Evolutionary conservation across 805 yeast species (phyloP).

Genomic region (Saccharomycopsis fodiens): DNA sequence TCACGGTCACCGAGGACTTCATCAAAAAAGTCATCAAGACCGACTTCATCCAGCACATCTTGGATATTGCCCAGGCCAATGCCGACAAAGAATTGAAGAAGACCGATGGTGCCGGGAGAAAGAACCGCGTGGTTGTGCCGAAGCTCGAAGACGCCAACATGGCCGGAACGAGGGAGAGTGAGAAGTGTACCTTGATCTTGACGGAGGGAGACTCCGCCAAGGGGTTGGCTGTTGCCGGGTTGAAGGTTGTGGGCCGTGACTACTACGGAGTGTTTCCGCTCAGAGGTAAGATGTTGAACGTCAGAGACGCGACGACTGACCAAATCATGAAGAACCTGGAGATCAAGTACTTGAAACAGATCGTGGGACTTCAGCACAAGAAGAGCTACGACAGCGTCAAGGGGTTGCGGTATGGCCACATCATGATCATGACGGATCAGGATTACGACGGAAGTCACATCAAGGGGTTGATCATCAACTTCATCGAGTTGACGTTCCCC

Average conservation of each 20-base stretch:
- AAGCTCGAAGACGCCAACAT: constrained; percentile 92
- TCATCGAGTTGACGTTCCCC: constrained; percentile 88
- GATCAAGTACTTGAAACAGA: constrained; percentile 90
- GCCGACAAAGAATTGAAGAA: constrained; percentile 83
- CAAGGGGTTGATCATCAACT: constrained; percentile 90
- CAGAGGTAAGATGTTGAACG: constrained; percentile 91
- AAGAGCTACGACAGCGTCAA: constrained; percentile 68
- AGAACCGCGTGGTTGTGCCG: constrained; percentile 77
- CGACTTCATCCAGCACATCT: constrained; percentile 58
- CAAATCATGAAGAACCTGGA: constrained; percentile 90
- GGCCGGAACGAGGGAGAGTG: constrained; percentile 91
- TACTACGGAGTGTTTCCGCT: constrained; percentile 92
- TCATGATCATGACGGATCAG: constrained; percentile 99
- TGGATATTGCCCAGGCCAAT: constrained; percentile 79
- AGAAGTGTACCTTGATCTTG: constrained; percentile 83
- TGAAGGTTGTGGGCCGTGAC: constrained; percentile 93
- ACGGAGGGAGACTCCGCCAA: constrained; percentile 98
- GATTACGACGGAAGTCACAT: constrained; percentile 99
- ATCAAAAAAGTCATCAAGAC: constrained; percentile 67
- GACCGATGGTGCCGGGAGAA: constrained; percentile 75
- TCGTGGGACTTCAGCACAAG: constrained; percentile 91
- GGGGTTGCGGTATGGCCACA: constrained; percentile 85
- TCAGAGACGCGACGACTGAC: constrained; percentile 94
- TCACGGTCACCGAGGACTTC: constrained; percentile 69
- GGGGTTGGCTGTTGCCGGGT: constrained; percentile 86